Evolutionary conservation across 2,329 filamentous ascomycete genomes (phyloP).

Genomic region (Cercospora citrullina): DNA sequence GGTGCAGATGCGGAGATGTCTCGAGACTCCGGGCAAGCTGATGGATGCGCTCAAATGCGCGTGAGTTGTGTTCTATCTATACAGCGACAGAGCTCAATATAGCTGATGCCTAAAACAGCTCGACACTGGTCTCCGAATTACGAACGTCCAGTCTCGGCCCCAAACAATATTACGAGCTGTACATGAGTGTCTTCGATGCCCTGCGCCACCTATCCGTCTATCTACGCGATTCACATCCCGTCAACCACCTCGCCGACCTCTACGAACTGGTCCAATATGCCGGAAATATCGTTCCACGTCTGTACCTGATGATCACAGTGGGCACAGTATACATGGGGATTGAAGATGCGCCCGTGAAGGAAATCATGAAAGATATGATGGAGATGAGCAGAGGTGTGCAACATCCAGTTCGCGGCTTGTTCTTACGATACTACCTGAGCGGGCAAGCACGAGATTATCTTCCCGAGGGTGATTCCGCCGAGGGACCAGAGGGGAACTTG

Average conservation of each 20-base stretch:
- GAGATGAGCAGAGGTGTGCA: slow-evolving; percentile 99
- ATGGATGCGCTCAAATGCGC: slow-evolving; percentile 99
- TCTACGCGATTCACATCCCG: slow-evolving; percentile 93
- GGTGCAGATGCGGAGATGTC: slow-evolving; percentile 92
- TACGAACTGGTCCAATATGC: slow-evolving; percentile 98
- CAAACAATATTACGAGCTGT: slow-evolving; percentile 99
- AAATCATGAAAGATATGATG: slow-evolving; percentile 99
- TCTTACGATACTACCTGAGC: slow-evolving; percentile 92
- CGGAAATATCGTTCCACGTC: slow-evolving; percentile 91
- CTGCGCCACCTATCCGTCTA: slow-evolving; percentile 94
- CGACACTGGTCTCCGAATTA: slow-evolving; percentile 95
- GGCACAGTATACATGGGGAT: slow-evolving; percentile 99
- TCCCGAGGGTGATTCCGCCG: slow-evolving; percentile 70
- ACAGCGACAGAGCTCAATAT: slow-evolving; percentile 30
- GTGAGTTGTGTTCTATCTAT: slow-evolving; percentile 56
- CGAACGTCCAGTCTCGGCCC: slow-evolving; percentile 96
- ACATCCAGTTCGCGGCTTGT: slow-evolving; percentile 91
- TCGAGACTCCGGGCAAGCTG: slow-evolving; percentile 95
- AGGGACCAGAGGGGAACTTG: slow-evolving; percentile 91
- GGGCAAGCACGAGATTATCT: slow-evolving; percentile 90
- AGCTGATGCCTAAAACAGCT: slow-evolving; percentile 58
- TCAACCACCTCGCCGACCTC: slow-evolving; percentile 95
- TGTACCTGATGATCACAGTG: slow-evolving; percentile 99
- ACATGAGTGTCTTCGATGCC: slow-evolving; percentile 99
- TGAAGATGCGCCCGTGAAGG: slow-evolving; percentile 96